Percentiles rank a stretch among this genome's conserved stretches.
Evolutionary conservation across 2,329 filamentous ascomycete genomes (phyloP).

Genomic region (Diplodia intermedia): DNA sequence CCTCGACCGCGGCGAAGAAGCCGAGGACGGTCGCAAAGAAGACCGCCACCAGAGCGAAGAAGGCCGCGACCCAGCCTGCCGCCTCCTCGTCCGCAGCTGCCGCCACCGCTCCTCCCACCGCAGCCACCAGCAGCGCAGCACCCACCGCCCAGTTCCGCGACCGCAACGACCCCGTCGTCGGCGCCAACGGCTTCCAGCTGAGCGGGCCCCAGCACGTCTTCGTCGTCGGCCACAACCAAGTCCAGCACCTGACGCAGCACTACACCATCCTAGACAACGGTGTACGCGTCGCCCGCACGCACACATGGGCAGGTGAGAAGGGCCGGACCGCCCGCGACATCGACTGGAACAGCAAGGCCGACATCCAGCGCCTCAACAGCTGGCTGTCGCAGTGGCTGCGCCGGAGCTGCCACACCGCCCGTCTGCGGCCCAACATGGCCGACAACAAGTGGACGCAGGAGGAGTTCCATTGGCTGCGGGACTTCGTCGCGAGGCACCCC

Average conservation of each 20-base stretch:
- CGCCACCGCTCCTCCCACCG: background rate
- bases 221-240: background rate
- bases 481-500: background rate
- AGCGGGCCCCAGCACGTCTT: background rate
- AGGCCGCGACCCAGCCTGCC: background rate
- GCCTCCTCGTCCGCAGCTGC: background rate
- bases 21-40: background rate
- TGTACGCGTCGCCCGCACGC: background rate
- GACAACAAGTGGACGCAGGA: background rate
- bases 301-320: background rate
- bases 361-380: background rate
- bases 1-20: background rate
- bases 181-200: background rate
- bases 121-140: background rate
- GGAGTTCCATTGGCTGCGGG: background rate
- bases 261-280: background rate
- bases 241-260: background rate
- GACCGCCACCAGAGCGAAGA: background rate
- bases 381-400: background rate
- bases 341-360: background rate
- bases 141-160: background rate
- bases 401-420: background rate
- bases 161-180: background rate
- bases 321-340: background rate
- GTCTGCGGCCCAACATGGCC: background rate